Evolutionary conservation across 495 filamentous ascomycete species (phyloP).

Genomic region (Bacidia rubella): DNA sequence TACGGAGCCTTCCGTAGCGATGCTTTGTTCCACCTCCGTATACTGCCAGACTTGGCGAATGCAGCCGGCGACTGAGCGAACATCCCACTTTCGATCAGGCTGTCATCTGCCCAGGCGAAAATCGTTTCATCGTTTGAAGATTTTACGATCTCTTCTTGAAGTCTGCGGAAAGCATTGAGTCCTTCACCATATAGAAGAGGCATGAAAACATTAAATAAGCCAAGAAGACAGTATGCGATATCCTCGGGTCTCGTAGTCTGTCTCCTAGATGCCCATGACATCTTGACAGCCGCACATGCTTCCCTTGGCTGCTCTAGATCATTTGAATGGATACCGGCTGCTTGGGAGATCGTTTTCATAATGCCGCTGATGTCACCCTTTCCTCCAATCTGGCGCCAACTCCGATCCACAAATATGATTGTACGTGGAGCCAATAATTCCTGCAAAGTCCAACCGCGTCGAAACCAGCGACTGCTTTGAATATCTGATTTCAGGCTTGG

Average conservation of each 20-base stretch:
- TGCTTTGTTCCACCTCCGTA: not conserved
- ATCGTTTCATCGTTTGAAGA: conserved; percentile 15
- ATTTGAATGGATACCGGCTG: too few species aligned
- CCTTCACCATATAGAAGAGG: conserved; percentile 46
- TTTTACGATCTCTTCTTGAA: conserved; percentile 22
- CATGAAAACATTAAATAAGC: conserved; percentile 20
- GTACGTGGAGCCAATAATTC: not conserved
- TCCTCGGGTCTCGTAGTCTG: conserved; percentile 12
- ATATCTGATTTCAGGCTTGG: not conserved
- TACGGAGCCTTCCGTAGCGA: not conserved
- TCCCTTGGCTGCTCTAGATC: too few species aligned
- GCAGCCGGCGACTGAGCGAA: not conserved
- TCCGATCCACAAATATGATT: not conserved
- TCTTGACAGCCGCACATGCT: not conserved
- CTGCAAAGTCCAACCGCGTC: too few species aligned
- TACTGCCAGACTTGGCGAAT: not conserved
- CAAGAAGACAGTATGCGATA: conserved; percentile 14
- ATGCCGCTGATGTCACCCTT: too few species aligned
- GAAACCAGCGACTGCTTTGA: not conserved
- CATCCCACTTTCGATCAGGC: not conserved
- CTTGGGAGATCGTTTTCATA: too few species aligned
- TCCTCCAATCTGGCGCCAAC: not conserved
- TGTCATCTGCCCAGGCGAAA: conserved; percentile 13
- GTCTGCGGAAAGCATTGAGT: conserved; percentile 18
- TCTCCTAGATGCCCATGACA: conserved; percentile 8